Evolutionary conservation across 768 basidiomycete genomes (phyloP), one percentile per base, ranked within the genome.

Genomic region (Hysterangium stoloniferum): DNA sequence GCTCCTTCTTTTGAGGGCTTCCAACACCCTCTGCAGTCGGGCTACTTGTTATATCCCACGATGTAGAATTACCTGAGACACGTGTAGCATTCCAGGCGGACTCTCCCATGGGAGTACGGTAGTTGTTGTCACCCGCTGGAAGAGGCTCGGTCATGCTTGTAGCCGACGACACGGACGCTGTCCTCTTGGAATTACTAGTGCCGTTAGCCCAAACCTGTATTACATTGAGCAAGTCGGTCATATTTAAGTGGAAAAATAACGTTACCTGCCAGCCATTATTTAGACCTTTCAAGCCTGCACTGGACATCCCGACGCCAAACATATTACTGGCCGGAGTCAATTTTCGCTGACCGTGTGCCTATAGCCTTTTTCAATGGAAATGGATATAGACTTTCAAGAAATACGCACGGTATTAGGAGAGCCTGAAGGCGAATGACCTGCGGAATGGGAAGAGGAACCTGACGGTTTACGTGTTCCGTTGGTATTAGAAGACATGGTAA

Each of bases 261-360:
- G 75, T 42, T 50, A 78, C 84, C 76, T 84, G 80, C 83, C 84
- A 85, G 37, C 82, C 78, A 44, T 79, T 68, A 62, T 74, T 78
- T 35, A 80, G 69, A 27, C 66, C 63, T 59, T 80, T 80, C 50
- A 80, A 67, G 12, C 71, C 65, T 1, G 71, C 60, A n/a, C 73
- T 66, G 38, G 70, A 64, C 63, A 79, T 72, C 11, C 72, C 72
- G 19, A 76, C 72, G 35, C 70, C 73, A 58, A 81, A 75, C 68
- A 80, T 74, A 56, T 73, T 78, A 29, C 62, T 63, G 9, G 73
- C 60, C 19, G 71, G 65, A 11, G 71, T 66, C 53, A 75, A 61
- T 58, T 73, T 79, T 57, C 74, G 69, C 58, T 77, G 72, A 4
- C 68, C 56, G 54, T 72, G 71, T 44, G 60, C 60, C 70, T 71